Base-by-base conservation (phyloP, 345 rosid species). In the Citrus reticulata region DNA sequence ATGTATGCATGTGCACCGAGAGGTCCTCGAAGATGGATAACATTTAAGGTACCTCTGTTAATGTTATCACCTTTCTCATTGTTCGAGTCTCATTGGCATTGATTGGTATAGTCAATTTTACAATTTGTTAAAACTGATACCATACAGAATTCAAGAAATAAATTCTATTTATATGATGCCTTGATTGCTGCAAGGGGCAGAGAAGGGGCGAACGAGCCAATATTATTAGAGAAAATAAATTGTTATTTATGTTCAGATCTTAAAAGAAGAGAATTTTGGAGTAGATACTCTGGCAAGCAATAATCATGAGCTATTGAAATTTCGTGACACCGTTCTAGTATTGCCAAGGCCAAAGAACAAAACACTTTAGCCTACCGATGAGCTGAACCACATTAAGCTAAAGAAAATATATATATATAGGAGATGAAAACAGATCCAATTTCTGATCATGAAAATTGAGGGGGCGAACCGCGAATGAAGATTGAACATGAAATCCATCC, bases 1-100 rank as follows among this genome's bases (percentile, higher is more conserved):
- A 22, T 93, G 97, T 78, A 90, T 93, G 97, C 93, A 91, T 58
- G 84, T 90, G 49, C 97, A 93, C 83, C 83, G 82, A 81, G 89
- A 89, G 73, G 62, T 87, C 65, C 87, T 93, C 6, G 93, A 88
- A 80, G 83, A 82, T 65, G 85, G 82, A 70, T 86, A 64, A 77
- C 20, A 2, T 7, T 69, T 24, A 4, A 20, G 5, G 2, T 3
- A 42, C 1, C 8, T 13, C 9, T 34, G 27, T 40, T 6, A 39
- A 10, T 20, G 37, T 14, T 25, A 62, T 13, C 37, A 27, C 22
- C 4, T 19, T 17, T 62, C 67, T 1, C 37, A 62, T 62, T 62
- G 37, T 29, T 64, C 25, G 16, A 61, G 29, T 10, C 5, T 46
- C 51, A 46, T 46, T 46, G 5, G 40, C 30, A 0, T n/a, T 46